phyloP scores from a whole-genome alignment of 257 asterid species.

The Coffea canephora region DNA sequence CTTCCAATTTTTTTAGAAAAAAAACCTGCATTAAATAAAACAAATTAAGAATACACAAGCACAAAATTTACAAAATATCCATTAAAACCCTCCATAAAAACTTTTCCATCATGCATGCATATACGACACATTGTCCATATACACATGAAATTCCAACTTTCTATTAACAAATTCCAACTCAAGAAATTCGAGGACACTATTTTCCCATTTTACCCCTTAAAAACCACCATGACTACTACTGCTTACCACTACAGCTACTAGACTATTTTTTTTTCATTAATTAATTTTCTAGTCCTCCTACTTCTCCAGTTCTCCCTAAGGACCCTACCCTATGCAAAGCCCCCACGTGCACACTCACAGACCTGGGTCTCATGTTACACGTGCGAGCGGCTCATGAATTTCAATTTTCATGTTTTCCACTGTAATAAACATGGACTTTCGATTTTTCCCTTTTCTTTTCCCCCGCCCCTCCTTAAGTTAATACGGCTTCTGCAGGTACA shows the following conservation, averaged over 20 bases:
- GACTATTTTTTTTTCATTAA: background rate
- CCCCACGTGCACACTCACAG: slow-evolving; percentile 30
- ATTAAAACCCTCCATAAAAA: background rate
- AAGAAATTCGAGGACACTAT: background rate
- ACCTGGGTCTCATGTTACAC: slow-evolving; percentile 31
- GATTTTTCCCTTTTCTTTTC: too few relatives aligned
- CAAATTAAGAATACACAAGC: background rate
- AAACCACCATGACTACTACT: background rate
- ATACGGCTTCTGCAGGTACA: slow-evolving; percentile 57
- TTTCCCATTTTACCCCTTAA: background rate
- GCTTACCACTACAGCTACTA: background rate
- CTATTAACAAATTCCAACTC: background rate
- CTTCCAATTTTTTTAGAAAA: too few relatives aligned
- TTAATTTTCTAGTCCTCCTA: background rate
- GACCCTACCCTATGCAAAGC: background rate
- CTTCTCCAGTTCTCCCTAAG: background rate
- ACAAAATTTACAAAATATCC: background rate
- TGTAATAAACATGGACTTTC: background rate
- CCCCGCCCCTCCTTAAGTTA: slow-evolving; percentile 12
- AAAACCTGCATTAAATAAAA: background rate
- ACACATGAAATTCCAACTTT: slow-evolving; percentile 7
- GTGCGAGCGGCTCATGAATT: background rate
- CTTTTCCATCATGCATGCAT: background rate
- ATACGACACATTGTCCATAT: background rate
- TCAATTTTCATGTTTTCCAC: background rate